Evolutionary conservation across 2,329 filamentous ascomycete genomes (phyloP).

Genomic region (Aphanocladium album): DNA sequence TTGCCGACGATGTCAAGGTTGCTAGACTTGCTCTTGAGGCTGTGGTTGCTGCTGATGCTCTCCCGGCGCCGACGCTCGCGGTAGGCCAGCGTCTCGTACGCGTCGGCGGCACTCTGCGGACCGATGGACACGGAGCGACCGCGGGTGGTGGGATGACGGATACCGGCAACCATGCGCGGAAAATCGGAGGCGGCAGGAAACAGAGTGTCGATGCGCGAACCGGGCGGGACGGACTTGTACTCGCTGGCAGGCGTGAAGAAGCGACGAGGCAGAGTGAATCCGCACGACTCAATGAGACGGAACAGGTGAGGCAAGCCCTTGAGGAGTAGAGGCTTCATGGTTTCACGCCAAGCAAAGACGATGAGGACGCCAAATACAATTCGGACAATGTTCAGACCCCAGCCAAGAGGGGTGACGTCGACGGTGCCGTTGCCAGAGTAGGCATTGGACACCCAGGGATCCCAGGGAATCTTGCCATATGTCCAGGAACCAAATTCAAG

Average conservation of each 20-base stretch:
- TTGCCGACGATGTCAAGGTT: slow-evolving; percentile 35
- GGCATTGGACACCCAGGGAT: slow-evolving; percentile 40
- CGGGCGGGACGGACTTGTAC: slow-evolving; percentile 76
- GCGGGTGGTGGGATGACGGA: slow-evolving; percentile 66
- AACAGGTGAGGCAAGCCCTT: slow-evolving; percentile 79
- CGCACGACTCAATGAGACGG: slow-evolving; percentile 73
- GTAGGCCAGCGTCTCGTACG: slow-evolving; percentile 91
- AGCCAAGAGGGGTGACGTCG: slow-evolving; percentile 60
- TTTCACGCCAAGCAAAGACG: slow-evolving; percentile 85
- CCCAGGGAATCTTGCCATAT: slow-evolving; percentile 52
- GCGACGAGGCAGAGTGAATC: slow-evolving; percentile 74
- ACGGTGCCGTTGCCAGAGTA: slow-evolving; percentile 52
- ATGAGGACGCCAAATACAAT: slow-evolving; percentile 75
- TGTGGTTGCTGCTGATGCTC: slow-evolving; percentile 49
- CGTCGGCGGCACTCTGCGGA: slow-evolving; percentile 92
- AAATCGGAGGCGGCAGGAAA: slow-evolving; percentile 87
- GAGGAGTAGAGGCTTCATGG: slow-evolving; percentile 80
- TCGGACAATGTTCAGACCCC: slow-evolving; percentile 57
- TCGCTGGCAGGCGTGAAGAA: slow-evolving; percentile 90
- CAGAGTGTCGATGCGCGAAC: slow-evolving; percentile 70
- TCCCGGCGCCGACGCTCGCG: slow-evolving; percentile 61
- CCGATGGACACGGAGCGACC: slow-evolving; percentile 83
- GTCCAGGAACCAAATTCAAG: slow-evolving; percentile 81
- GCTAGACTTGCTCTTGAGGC: slow-evolving; percentile 40
- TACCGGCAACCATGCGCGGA: slow-evolving; percentile 72